These are phyloP conservation scores for Pyracantha coccinea DNA, from an alignment of 331 rosid genomes.

Conservation along the genomic window DNA sequence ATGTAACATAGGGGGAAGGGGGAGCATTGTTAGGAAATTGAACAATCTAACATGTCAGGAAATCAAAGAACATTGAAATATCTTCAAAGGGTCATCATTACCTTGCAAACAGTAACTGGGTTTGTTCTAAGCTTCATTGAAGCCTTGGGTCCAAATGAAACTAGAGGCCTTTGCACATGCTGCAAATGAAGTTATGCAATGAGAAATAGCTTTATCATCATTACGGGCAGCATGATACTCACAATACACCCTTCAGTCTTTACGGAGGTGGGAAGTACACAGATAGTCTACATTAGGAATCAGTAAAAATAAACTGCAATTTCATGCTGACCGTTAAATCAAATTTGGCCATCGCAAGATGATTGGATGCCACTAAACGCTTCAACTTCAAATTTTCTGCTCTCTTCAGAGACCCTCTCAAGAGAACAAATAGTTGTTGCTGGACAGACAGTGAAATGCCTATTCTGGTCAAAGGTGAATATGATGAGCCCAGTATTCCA, in stretches of 20 bases:
- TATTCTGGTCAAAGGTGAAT: conserved; percentile 75
- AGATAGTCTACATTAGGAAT: conserved; percentile 3
- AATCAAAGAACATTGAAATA: conserved; percentile 19
- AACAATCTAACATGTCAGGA: background rate
- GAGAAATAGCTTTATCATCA: background rate
- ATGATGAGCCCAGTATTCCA: conserved; percentile 81
- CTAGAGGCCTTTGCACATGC: conserved; percentile 92
- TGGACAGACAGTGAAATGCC: conserved; percentile 85
- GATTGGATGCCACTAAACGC: conserved; percentile 87
- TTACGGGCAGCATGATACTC: background rate
- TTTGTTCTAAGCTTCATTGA: conserved; percentile 76
- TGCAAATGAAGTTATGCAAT: conserved; percentile 27
- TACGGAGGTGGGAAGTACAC: background rate
- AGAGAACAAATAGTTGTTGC: conserved; percentile 87
- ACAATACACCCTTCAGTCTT: background rate
- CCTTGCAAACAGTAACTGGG: conserved; percentile 86
- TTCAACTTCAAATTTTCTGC: conserved; percentile 87
- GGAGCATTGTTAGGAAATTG: conserved; percentile 7
- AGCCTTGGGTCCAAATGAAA: conserved; percentile 95
- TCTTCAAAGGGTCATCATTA: conserved; percentile 21
- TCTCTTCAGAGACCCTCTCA: conserved; percentile 90
- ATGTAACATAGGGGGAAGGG: conserved; percentile 13
- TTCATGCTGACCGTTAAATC: conserved; percentile 67
- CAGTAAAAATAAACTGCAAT: conserved; percentile 6
- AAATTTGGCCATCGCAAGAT: conserved; percentile 92